These are phyloP conservation scores for Fusarium subglutinans DNA, from an alignment of 2,329 filamentous ascomycete genomes.

Conservation along the genomic window DNA sequence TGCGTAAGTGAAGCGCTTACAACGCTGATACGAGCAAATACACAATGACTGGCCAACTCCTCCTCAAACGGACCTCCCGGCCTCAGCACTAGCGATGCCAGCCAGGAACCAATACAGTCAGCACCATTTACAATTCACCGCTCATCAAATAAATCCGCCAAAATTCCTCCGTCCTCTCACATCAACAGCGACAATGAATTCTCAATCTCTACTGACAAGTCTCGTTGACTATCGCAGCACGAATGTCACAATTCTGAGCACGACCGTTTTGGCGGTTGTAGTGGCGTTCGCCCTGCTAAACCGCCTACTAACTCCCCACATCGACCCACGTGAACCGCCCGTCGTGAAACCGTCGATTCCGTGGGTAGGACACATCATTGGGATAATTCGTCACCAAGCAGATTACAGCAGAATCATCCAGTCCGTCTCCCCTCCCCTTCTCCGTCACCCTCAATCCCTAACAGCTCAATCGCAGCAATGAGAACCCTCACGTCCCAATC, in stretches of 20 bases:
- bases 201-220: neutral
- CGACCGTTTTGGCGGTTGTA: conserved; percentile 8
- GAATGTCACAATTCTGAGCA: conserved; percentile 48
- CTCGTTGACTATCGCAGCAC: conserved; percentile 3
- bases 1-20: fast-evolving
- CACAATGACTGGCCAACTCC: neutral
- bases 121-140: neutral
- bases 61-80: too few species aligned
- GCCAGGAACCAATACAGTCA: neutral
- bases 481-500: conserved; percentile 44
- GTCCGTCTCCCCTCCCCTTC: conserved; percentile 39
- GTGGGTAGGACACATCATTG: conserved; percentile 57
- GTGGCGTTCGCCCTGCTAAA: conserved; percentile 25
- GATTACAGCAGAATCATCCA: conserved; percentile 51
- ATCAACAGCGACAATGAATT: neutral
- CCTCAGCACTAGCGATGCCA: neutral
- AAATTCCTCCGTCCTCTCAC: neutral
- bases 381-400: conserved; percentile 50
- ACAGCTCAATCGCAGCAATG: conserved; percentile 26
- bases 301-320: conserved; percentile 25
- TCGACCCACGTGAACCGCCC: conserved; percentile 54
- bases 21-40: neutral
- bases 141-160: neutral
- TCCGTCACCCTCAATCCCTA: neutral
- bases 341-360: conserved; percentile 53